Evolutionary conservation across 169 alveolate genomes (phyloP), one percentile per base, ranked within the genome.

Genomic region (Fabrea salina): DNA sequence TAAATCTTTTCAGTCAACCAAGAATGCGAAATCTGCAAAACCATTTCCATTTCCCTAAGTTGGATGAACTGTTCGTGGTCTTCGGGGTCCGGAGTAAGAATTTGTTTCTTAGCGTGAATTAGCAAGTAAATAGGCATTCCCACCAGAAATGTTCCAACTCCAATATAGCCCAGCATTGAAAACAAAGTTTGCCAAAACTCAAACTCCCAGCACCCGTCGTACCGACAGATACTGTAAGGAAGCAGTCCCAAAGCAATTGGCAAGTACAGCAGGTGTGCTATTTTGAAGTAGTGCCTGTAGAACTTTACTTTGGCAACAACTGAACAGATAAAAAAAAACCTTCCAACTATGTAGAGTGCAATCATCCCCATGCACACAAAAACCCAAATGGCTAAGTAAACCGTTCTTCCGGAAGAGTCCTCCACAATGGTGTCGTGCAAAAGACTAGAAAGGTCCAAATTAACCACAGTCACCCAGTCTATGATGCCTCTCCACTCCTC

Each of bases 1-100:
- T 56, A 56, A n/a, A n/a, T 27, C 30, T 25, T 56, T 56, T 56
- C 67, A 19, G 67, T 56, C 22, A 56, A 35, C 67, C 67, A 56
- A 25, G 67, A 16, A 56, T 25, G 22, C 1, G 67, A 56, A 56
- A 56, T 25, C 30, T 25, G 39, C 22, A 56, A 2, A 16, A 56
- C 22, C 16, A n/a, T 22, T 56, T 56, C 67, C 67, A 56, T 56
- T 56, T 56, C 67, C 30, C 30, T 56, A 1, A n/a, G 67, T 25
- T 25, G n/a, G n/a, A 56, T 25, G 30, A 56, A 56, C 11, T 56
- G 40, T 19, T 56, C 67, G 33, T 56, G 33, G 2, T 16, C 67
- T 56, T 16, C 33, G 2, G 67, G 33, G 2, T 56, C 71, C 2
- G 22, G 27, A 4, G 71, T 58, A 4, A 58, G 25, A 25, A 58